These are phyloP conservation scores for Vitis hybrid DNA, from an alignment of 177 flowering plant species.

Conservation along the genomic window DNA sequence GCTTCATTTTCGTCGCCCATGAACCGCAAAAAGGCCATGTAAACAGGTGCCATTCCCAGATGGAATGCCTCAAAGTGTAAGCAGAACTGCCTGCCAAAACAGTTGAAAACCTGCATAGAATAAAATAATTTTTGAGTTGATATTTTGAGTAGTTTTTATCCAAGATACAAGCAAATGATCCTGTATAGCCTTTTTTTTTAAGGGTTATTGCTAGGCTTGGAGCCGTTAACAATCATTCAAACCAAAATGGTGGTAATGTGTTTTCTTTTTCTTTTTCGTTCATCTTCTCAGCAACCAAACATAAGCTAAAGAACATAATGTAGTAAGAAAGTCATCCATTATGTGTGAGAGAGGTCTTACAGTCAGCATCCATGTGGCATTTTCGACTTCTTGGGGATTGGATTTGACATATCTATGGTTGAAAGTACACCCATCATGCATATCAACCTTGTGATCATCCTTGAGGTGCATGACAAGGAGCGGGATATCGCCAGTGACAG, in stretches of 20 bases:
- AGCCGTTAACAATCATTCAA: too few relatives aligned
- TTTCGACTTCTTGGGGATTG: conserved; percentile 45
- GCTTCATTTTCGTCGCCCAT: conserved; percentile 75
- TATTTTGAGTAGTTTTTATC: too few relatives aligned
- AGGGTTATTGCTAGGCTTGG: too few relatives aligned
- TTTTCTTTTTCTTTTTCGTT: too few relatives aligned
- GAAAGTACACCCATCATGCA: conserved; percentile 56
- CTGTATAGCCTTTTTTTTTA: too few relatives aligned
- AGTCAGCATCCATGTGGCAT: conserved; percentile 62
- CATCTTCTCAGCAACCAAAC: too few relatives aligned
- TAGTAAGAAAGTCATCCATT: too few relatives aligned
- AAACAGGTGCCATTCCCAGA: conserved; percentile 53
- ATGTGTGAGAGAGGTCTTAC: conserved; percentile 25
- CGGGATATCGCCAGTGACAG: conserved; percentile 51
- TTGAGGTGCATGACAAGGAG: conserved; percentile 50
- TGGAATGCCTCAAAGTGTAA: conserved; percentile 71
- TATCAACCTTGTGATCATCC: conserved; percentile 59
- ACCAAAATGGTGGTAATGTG: too few relatives aligned
- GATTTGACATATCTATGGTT: conserved; percentile 59
- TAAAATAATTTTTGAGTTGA: background rate
- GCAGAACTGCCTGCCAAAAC: conserved; percentile 64
- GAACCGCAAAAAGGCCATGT: conserved; percentile 65
- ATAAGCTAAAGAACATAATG: too few relatives aligned
- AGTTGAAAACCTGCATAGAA: conserved; percentile 57
- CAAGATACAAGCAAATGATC: too few relatives aligned